Evolutionary conservation across 768 basidiomycete genomes (phyloP), one percentile per base, ranked within the genome.

Genomic region (Termitomyces heimii): DNA sequence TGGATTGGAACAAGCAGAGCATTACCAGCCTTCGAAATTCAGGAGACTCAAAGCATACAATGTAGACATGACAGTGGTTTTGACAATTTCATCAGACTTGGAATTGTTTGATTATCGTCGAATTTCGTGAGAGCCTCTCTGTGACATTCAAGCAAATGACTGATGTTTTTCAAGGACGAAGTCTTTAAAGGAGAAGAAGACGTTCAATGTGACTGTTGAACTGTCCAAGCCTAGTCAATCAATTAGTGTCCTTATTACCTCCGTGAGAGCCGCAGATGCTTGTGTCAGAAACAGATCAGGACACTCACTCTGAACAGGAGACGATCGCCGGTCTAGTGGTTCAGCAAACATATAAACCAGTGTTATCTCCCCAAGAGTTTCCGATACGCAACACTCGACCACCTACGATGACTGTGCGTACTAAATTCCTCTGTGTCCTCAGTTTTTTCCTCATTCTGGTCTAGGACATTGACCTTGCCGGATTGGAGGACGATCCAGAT

Each of bases 71-170:
- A 90, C 92, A 0, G 75, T 81, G 29, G 75, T 94, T n/a, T 70
- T 93, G 43, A 86, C 87, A 4, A 47, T 89, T 39, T 90, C 87
- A 0, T 92, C 90, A 1, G 92, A 93, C 66, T 70, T 83, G 63
- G 78, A 81, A 24, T 83, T 87, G 52, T 69, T 96, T 56, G 90
- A 93, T 66, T 94, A 88, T 66, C 84, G 92, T 31, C 82, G 89
- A 22, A 89, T 89, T 44, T 75, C 80, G 93, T 93, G 63, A 60
- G 75, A 68, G 13, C 18, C n/a, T 43, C n/a, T 34, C 55, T 48
- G n/a, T 46, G 10, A 7, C 26, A 10, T 16, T 26, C 10, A 13
- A 18, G 20, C 32, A 12, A 16, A 35, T 16, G 48, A 29, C 26
- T 56, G 51, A 62, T 18, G 45, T 35, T 8, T 43, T 35, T 13